Percentiles rank a stretch among this genome's conserved stretches.
These are phyloP conservation scores for Phytopythium kandeliae DNA, from an alignment of 352 stramenopile species.

Conservation along the genomic window DNA sequence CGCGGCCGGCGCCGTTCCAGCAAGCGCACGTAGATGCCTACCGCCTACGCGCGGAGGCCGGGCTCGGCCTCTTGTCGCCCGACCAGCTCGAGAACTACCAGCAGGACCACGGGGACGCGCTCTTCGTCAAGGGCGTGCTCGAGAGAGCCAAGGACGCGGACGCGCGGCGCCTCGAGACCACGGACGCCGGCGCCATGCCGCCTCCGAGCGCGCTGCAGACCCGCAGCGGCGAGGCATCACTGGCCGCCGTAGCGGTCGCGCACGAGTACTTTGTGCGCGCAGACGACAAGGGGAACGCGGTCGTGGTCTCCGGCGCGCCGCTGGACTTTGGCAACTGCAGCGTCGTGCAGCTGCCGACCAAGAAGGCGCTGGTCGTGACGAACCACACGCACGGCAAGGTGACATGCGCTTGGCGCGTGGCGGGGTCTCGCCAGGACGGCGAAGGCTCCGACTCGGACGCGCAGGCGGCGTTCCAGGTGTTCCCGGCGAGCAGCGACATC, in stretches of 20 bases:
- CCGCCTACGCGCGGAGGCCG: slow-evolving; percentile 36
- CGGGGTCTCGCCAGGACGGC: slow-evolving; percentile 8
- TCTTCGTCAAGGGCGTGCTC: slow-evolving; percentile 61
- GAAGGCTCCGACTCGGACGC: neutral
- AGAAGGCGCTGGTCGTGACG: slow-evolving; percentile 70
- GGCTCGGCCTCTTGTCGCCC: slow-evolving; percentile 65
- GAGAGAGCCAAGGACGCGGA: slow-evolving; percentile 19
- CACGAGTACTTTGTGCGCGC: slow-evolving; percentile 82
- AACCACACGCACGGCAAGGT: slow-evolving; percentile 89
- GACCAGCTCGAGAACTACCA: slow-evolving; percentile 79
- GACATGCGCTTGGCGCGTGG: slow-evolving; percentile 65
- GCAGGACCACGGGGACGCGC: slow-evolving; percentile 54
- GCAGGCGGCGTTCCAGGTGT: slow-evolving; percentile 59
- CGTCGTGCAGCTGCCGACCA: slow-evolving; percentile 49
- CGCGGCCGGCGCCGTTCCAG: slow-evolving; percentile 87
- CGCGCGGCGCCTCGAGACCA: slow-evolving; percentile 2
- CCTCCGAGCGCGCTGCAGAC: slow-evolving; percentile 52
- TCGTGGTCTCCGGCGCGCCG: slow-evolving; percentile 32
- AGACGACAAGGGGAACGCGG: slow-evolving; percentile 49
- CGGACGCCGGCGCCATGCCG: slow-evolving; percentile 8
- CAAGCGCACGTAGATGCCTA: slow-evolving; percentile 90
- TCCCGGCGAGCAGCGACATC: slow-evolving; percentile 75
- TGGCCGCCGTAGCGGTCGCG: slow-evolving; percentile 66
- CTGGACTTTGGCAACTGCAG: slow-evolving; percentile 80
- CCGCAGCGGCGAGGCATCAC: slow-evolving; percentile 74